Base-by-base conservation (phyloP, 148 eudicot genomes). In the Hydrangea macrophylla region DNA sequence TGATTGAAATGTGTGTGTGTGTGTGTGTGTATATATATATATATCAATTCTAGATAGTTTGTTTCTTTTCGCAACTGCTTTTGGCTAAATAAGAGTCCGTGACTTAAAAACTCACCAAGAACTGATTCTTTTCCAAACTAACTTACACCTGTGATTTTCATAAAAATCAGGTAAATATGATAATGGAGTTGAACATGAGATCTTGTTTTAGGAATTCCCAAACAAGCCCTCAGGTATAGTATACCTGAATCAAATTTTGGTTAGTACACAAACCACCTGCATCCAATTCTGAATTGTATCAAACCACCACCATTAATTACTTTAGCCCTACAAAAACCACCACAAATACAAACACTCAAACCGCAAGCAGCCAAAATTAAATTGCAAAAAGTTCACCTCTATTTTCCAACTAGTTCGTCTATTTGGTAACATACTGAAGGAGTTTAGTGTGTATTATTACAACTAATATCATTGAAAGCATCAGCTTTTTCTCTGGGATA, bases 381-480 rank as follows among this genome's bases (percentile, higher is more conserved):
- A n/a, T n/a, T 39, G 24, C 8, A 51, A 42, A 44, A 9, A 2
- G 8, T 4, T 1, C 17, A 2, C 9, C 2, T 17, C 23, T 22
- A 35, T 54, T 36, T 63, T 54, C 9, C 57, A 9, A 13, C 59
- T 54, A 27, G 48, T 64, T 50, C 56, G 20, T 27, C 58, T 31
- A 65, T 23, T 11, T 28, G 40, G 30, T 30, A 30, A 23, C 10
- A 22, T 22, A 22, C 18, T 65, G 11, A 32, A 65, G 44, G 20
- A 30, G 20, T 22, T 17, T 5, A 31, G 56, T 59, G 2, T 64
- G 54, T 63, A 12, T 72, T 64, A 73, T 58, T 58, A 9, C 39
- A 22, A 66, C 25, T 5, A 39, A 23, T 22, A 30, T 58, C 35
- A 26, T 36, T 59, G 26, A 59, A 22, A 59, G 20, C 60, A 64